phyloP scores from a whole-genome alignment of 2,329 filamentous ascomycete genomes.

The Paecilomyces sp. region DNA sequence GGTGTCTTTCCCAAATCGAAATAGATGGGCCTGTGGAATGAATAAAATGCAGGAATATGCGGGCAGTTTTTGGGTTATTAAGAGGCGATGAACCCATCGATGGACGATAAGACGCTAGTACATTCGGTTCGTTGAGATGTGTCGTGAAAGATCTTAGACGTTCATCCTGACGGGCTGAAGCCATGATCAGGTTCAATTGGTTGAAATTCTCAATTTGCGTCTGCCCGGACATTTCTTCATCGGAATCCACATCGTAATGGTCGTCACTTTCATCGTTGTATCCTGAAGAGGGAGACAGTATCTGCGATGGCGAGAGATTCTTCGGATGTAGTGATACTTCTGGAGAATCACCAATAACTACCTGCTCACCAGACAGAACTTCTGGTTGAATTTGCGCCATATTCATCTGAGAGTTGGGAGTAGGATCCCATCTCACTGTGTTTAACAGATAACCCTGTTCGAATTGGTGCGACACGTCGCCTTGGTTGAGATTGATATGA shows the following conservation, averaged over 20 bases:
- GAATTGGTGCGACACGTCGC: neutral
- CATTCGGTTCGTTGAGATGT: slow-evolving; percentile 40
- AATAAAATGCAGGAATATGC: slow-evolving; percentile 87
- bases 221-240: slow-evolving; percentile 48
- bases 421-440: neutral
- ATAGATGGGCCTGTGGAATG: slow-evolving; percentile 79
- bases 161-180: slow-evolving; percentile 37
- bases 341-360: neutral
- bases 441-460: neutral
- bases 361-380: neutral
- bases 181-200: slow-evolving; percentile 37
- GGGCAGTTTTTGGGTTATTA: slow-evolving; percentile 69
- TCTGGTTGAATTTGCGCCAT: neutral
- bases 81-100: slow-evolving; percentile 63
- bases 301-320: neutral
- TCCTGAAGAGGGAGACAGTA: slow-evolving; percentile 10
- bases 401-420: neutral
- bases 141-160: slow-evolving; percentile 44
- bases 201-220: slow-evolving; percentile 27
- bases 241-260: slow-evolving; percentile 54
- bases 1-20: slow-evolving; percentile 79
- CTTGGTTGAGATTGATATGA: neutral
- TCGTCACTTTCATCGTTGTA: slow-evolving; percentile 53
- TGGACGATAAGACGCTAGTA: slow-evolving; percentile 60
- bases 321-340: neutral